Conservation (phyloP, 129 eudicot genomes). For the Centella asiatica region DNA sequence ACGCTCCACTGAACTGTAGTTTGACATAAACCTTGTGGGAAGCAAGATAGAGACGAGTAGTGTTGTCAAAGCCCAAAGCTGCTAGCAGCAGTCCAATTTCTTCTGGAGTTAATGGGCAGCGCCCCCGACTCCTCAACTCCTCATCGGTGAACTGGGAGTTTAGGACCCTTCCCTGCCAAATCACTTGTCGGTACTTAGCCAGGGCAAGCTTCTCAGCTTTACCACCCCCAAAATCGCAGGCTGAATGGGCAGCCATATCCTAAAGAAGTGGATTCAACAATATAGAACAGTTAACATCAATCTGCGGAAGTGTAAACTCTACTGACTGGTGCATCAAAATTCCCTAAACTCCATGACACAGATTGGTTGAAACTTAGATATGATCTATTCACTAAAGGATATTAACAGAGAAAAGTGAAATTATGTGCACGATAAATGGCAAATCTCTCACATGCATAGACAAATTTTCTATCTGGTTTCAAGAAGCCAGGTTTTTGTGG, state of each 20-base stretch:
- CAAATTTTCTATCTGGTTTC: no score
- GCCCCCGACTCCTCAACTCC: conserved; percentile 84
- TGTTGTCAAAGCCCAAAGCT: conserved; percentile 81
- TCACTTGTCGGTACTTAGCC: conserved; percentile 75
- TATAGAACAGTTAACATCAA: not conserved
- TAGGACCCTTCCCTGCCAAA: conserved; percentile 90
- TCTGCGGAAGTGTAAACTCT: not conserved
- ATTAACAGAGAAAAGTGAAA: no score
- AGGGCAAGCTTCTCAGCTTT: conserved; percentile 84
- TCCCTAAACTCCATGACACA: no score
- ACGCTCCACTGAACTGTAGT: not conserved
- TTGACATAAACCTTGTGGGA: conserved; percentile 68
- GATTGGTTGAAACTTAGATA: no score
- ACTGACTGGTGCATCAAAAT: no score
- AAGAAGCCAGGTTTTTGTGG: no score
- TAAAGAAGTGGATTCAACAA: conserved; percentile 14
- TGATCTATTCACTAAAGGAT: no score
- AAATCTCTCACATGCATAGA: no score
- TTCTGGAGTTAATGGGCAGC: conserved; percentile 97
- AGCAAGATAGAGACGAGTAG: conserved; percentile 84
- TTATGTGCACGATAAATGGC: no score
- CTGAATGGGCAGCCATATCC: conserved; percentile 99
- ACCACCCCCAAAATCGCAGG: conserved; percentile 99
- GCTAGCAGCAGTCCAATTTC: conserved; percentile 81
- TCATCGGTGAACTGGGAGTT: conserved; percentile 86